Percentiles rank a stretch among this genome's conserved stretches.
phyloP scores from a whole-genome alignment of 179 eudicot genomes.

The Corrigiola litoralis region DNA sequence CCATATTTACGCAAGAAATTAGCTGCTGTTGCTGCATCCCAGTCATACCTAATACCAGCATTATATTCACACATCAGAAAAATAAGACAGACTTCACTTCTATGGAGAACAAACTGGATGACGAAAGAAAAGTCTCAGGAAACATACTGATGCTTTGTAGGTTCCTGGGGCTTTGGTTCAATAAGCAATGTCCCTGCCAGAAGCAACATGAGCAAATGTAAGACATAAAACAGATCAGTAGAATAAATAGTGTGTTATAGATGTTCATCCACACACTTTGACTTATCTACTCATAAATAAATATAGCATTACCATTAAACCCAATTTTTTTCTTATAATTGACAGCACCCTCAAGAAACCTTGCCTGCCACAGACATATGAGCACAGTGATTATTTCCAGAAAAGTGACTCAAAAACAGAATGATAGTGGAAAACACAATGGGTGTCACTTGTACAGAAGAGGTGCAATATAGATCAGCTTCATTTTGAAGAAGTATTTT shows the following conservation, averaged over 20 bases:
- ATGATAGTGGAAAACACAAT: no score
- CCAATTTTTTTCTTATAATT: constrained; percentile 96
- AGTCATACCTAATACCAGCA: constrained; percentile 80
- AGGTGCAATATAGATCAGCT: background rate
- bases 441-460: no score
- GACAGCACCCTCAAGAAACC: constrained; percentile 80
- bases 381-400: background rate
- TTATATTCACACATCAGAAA: no score
- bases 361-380: constrained; percentile 58
- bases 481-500: no score
- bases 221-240: no score
- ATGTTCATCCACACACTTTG: no score
- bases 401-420: no score
- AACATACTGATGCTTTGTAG: constrained; percentile 94
- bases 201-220: background rate
- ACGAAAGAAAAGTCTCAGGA: background rate
- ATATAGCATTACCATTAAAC: constrained; percentile 59
- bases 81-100: no score
- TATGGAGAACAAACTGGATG: background rate
- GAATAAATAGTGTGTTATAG: no score
- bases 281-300: no score
- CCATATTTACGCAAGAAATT: constrained; percentile 95
- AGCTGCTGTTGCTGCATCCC: constrained; percentile 98
- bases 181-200: constrained; percentile 74
- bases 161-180: constrained; percentile 98